Evolutionary conservation across 176 grass and related monocot species (phyloP), one percentile per base, ranked within the genome.

Genomic region (Oryza meyeriana): DNA sequence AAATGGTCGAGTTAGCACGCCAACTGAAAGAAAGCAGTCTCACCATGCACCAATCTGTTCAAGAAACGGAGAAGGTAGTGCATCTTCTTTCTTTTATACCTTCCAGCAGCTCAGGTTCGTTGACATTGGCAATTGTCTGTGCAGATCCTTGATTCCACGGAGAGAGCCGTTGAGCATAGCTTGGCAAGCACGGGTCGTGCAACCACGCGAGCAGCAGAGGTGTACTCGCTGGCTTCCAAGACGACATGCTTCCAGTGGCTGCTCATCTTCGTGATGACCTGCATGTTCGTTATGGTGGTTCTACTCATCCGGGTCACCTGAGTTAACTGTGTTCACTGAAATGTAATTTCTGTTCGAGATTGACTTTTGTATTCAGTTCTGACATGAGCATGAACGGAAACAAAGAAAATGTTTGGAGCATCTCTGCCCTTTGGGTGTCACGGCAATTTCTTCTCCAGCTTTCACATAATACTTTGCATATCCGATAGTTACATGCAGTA

Each of bases 241-340:
- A 98, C 92, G 2, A 94, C 92, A 16, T 93, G 95, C 89, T 98
- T 89, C 82, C 91, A 89, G 18, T 98, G 95, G 88, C 69, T 98
- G 80, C 83, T 98, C 75, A 88, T 98, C 63, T 91, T 98, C 64
- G 1, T 84, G 55, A 93, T 98, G 95, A 93, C 88, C 33, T 89
- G 92, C 64, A 85, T 95, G 62, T 98, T 95, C 80, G 31, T 98
- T 66, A 98, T 93, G 95, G 95, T 95, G 50, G 82, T 98, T 82
- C 84, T 98, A 29, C 92, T 95, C 68, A 95, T 98, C 33, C 86
- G 90, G 35, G 61, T 95, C 55, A 98, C 95, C 40, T 98, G 72
- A 94, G 11, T 8, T 42, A 1, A 30, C 6, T 16, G 6, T 20
- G n/a, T 34, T 11, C 64, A 39, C 52, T 30, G 18, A 57, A 29